A percentile compares a stretch with the other conserved stretches of the same genome.
phyloP scores from a whole-genome alignment of 225 moss, liverwort and hornwort species.

The Antitrichia curtipendula region DNA sequence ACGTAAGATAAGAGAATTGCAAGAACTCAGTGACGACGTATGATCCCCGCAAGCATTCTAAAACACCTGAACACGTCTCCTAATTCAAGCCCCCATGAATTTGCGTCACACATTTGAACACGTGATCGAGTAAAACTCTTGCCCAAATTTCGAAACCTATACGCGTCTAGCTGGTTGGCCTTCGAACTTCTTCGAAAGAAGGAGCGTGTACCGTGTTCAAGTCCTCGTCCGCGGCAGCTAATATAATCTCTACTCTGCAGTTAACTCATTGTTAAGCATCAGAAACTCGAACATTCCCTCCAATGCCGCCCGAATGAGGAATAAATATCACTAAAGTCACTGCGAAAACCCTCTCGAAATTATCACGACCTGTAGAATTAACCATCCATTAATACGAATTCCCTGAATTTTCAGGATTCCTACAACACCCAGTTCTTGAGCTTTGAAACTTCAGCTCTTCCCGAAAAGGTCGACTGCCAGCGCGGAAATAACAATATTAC shows the following conservation, averaged over 20 bases:
- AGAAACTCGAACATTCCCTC: background rate
- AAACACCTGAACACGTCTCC: background rate
- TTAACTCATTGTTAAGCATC: background rate
- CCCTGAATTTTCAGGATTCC: background rate
- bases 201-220: background rate
- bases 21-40: background rate
- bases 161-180: background rate
- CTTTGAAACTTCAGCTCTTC: background rate
- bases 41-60: background rate
- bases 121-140: background rate
- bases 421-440: background rate
- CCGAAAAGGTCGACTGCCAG: background rate
- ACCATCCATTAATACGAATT: background rate
- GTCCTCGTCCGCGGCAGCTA: background rate
- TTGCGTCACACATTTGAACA: background rate
- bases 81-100: background rate
- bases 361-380: background rate
- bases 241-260: background rate
- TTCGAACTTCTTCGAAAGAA: background rate
- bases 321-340: background rate
- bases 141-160: background rate
- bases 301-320: background rate
- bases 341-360: background rate
- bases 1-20: background rate
- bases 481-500: background rate